Evolutionary conservation across 495 filamentous ascomycete genomes (phyloP), one percentile per base, ranked within the genome.

Genomic region (Hypoxylon subgilvum): DNA sequence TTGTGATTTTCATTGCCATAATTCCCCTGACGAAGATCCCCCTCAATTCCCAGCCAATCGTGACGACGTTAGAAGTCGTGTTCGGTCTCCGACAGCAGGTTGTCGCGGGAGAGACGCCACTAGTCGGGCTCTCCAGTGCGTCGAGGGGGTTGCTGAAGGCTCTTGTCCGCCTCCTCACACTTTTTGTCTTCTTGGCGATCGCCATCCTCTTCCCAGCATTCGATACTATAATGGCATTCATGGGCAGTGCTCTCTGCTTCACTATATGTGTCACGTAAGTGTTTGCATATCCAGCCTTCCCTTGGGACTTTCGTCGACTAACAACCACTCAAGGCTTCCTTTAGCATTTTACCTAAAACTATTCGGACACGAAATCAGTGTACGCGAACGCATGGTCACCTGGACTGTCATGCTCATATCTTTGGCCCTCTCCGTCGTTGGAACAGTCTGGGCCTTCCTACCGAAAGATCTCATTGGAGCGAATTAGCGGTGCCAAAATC

Each of bases 21-120:
- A 96, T 98, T 55, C 94, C 94, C 3, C 75, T 98, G 23, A 96
- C 94, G 12, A 98, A 98, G 73, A 84, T 96, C 17, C 94, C 94
- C 13, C 75, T 98, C 43, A 96, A 96, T 71, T 88, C 89, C 16
- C 86, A 91, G 1, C 94, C 94, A 31, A 91, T 98, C 59, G 80
- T 96, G 38, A 84, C 86, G 10, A 96, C 91, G 1, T 68, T 89
- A 50, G 94, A 98, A 75, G 82, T 92, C 23, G 69, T 95, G 23
- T 77, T 84, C 48, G 90, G 92, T 32, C 80, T 97, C 23, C 84
- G 86, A 59, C 70, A 78, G 12, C 80, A 81, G 30, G 66, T 76
- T 12, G 65, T 86, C 13, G 68, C 84, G 10, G 73, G 72, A 22
- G 69, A 68, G 31, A 63, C 71, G 8, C 48, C 70, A 5, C 52